Conservation (phyloP, 768 basidiomycete species). For the Leccinum sublutescens region DNA sequence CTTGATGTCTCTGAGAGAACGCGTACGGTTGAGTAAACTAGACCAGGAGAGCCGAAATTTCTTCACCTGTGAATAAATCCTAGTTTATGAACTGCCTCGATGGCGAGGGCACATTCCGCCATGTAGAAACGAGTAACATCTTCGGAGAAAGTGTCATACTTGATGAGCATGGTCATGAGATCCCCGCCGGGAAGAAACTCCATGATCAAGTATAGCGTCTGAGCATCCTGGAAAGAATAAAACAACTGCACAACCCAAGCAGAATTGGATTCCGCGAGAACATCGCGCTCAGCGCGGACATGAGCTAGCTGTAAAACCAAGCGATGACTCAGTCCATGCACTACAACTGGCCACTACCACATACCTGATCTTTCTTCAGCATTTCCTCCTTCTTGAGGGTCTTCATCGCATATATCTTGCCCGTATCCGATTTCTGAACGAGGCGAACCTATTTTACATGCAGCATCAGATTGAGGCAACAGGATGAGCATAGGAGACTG, state of each 20-base stretch:
- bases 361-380: conserved; percentile 97
- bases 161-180: conserved; percentile 99
- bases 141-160: conserved; percentile 98
- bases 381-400: conserved; percentile 96
- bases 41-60: neutral
- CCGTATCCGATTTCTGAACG: conserved; percentile 95
- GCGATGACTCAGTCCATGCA: conserved; percentile 4
- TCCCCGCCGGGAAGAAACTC: conserved; percentile 98
- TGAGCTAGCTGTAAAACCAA: conserved; percentile 73
- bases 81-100: conserved; percentile 95
- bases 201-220: conserved; percentile 96
- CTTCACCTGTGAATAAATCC: conserved; percentile 95
- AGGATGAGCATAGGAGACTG: neutral
- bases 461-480: neutral
- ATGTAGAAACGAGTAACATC: conserved; percentile 98
- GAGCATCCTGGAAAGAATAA: conserved; percentile 96
- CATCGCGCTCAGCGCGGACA: conserved; percentile 96
- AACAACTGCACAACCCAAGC: conserved; percentile 96
- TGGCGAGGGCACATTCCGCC: conserved; percentile 96
- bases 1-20: conserved; percentile 82
- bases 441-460: conserved; percentile 62
- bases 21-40: neutral
- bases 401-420: conserved; percentile 99
- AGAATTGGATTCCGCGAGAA: conserved; percentile 93
- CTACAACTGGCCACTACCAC: conserved; percentile 17